Evolutionary conservation across 2,329 filamentous ascomycete genomes (phyloP).

Genomic region (Phaeophleospora eucalypticola): DNA sequence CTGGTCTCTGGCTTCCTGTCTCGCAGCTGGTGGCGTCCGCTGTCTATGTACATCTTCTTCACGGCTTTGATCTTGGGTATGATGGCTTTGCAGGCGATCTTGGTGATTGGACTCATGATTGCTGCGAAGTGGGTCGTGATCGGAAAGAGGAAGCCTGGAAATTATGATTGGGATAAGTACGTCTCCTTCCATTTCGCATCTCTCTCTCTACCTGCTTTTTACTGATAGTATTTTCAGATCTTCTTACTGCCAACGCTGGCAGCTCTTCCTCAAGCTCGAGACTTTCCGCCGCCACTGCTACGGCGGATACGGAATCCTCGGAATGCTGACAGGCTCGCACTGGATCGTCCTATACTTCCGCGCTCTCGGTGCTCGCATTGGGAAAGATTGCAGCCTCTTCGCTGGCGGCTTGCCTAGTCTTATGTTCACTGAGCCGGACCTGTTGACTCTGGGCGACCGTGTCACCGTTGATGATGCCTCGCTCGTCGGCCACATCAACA

Average conservation of each 20-base stretch:
- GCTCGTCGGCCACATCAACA: slow-evolving; percentile 56
- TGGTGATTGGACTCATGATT: slow-evolving; percentile 45
- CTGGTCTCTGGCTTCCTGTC: slow-evolving; percentile 12
- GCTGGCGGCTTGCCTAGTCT: slow-evolving; percentile 51
- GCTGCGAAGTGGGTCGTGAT: slow-evolving; percentile 51
- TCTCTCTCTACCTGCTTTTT: too few species aligned
- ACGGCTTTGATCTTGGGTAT: slow-evolving; percentile 41
- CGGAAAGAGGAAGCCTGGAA: slow-evolving; percentile 49
- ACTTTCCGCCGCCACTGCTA: slow-evolving; percentile 49
- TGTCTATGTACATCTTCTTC: slow-evolving; percentile 42
- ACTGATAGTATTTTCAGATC: slow-evolving; percentile 8
- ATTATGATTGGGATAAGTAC: slow-evolving; percentile 56
- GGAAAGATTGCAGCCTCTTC: slow-evolving; percentile 53
- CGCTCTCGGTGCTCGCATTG: slow-evolving; percentile 51
- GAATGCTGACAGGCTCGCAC: slow-evolving; percentile 51
- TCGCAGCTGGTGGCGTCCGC: slow-evolving; percentile 26
- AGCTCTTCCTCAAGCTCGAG: slow-evolving; percentile 52
- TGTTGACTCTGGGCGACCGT: slow-evolving; percentile 51
- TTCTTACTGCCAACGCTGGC: slow-evolving; percentile 56
- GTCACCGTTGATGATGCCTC: slow-evolving; percentile 55
- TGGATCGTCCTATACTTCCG: slow-evolving; percentile 54
- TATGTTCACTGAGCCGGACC: slow-evolving; percentile 56
- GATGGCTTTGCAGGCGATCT: slow-evolving; percentile 41
- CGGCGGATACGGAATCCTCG: slow-evolving; percentile 48
- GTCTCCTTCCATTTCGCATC: slow-evolving; percentile 24